These are phyloP conservation scores for Tieghemostelium lacteum DNA, from an alignment of 78 protist species.

Conservation along the genomic window DNA sequence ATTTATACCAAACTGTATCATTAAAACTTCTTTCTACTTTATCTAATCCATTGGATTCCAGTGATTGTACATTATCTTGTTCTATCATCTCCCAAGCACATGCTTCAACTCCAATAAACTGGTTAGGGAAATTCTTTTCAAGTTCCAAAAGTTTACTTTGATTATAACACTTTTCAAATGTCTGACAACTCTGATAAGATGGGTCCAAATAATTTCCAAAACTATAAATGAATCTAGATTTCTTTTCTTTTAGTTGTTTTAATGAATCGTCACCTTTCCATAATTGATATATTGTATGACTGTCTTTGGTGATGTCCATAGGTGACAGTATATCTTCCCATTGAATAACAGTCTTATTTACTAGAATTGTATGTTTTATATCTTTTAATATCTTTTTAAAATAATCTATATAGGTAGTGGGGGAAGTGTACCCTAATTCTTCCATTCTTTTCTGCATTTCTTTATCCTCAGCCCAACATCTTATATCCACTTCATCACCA, in stretches of 20 bases:
- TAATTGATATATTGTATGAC: conserved; percentile 13
- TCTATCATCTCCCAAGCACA: conserved; percentile 72
- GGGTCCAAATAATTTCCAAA: conserved; percentile 57
- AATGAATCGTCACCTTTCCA: conserved; percentile 43
- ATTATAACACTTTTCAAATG: conserved; percentile 29
- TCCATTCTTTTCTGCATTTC: not conserved
- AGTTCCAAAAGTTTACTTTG: not conserved
- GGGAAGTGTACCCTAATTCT: not conserved
- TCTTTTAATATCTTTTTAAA: not conserved
- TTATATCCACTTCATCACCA: conserved; percentile 41
- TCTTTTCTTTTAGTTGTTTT: not conserved
- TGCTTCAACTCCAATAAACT: conserved; percentile 41
- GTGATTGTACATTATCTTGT: not conserved
- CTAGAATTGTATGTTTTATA: not conserved
- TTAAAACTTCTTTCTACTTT: conserved; percentile 11
- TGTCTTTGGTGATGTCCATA: not conserved
- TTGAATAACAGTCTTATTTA: not conserved
- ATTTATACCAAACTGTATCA: conserved; percentile 41
- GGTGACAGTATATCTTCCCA: conserved; percentile 46
- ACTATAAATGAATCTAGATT: conserved; percentile 14
- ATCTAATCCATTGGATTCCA: conserved; percentile 20
- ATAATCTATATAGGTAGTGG: not conserved
- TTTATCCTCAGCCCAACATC: conserved; percentile 46
- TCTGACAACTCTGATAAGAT: conserved; percentile 39
- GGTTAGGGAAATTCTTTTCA: not conserved